Base-by-base conservation (phyloP, 345 rosid species). In the Cochlearia excelsa region DNA sequence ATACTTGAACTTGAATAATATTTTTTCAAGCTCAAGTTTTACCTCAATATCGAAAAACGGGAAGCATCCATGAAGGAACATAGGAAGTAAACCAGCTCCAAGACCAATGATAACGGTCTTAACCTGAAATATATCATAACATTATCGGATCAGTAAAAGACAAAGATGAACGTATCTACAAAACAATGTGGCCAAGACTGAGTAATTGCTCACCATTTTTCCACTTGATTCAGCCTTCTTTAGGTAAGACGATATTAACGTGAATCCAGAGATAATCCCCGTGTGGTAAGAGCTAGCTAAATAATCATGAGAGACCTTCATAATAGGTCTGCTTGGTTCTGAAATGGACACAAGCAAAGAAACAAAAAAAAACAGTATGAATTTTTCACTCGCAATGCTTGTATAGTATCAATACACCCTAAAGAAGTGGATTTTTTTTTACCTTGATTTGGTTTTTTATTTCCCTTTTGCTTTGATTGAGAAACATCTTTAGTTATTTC, bases 11-110 rank as follows among this genome's bases (percentile, higher is more conserved):
- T 31, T 57, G n/a, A 56, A 38, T 6, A 26, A 55, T 54, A 51
- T 41, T 51, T 9, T 28, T 16, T 16, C 23, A 9, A 11, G 30
- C 11, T 6, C 61, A 46, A 57, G 46, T 68, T 16, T 16, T 78
- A 90, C 97, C 97, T 92, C 89, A 58, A 81, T 74, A 45, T 77
- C 61, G 64, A 82, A 65, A 76, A 76, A 79, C 31, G 81, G 87
- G 50, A 86, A 58, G 70, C 84, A 80, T 47, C 77, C 72, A 67
- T 79, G 84, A 64, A 92, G 95, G 80, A 88, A 88, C 96, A 88
- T 89, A 47, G 98, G 98, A 74, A 92, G 88, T 54, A 92, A 67
- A 56, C 98, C 97, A 7, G 98, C 98, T 54, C 97, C 98, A 67
- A 92, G 95, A 78, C 97, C 98, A 50, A 92, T 70, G 48, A 92